Conservation (phyloP, 441 rosid genomes). For the Corymbia calophylla region DNA sequence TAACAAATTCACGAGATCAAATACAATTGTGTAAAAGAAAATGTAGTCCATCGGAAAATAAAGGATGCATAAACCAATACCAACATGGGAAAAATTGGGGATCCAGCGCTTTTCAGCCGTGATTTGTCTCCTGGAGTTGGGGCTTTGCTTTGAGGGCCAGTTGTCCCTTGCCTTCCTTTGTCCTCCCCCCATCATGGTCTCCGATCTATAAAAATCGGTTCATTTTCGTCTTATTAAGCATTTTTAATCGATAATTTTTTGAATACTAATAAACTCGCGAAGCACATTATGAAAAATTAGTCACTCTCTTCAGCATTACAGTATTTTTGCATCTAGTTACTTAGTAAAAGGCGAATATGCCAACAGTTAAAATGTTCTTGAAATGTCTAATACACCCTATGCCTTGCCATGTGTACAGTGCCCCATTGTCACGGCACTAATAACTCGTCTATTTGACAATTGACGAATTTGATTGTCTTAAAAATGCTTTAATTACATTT, state of each 20-base stretch:
- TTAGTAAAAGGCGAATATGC: too few species aligned
- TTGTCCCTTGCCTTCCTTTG: not conserved
- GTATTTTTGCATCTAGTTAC: not conserved
- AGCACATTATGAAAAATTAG: not conserved
- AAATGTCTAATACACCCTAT: too few species aligned
- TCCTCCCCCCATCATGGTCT: not conserved
- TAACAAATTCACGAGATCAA: too few species aligned
- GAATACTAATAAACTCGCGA: rapidly evolving
- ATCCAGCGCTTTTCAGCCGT: not conserved
- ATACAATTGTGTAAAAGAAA: too few species aligned
- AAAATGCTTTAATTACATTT: too few species aligned
- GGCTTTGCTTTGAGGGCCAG: not conserved
- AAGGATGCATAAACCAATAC: too few species aligned
- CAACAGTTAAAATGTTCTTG: too few species aligned
- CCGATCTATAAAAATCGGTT: not conserved
- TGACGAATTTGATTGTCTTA: too few species aligned
- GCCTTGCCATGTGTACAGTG: too few species aligned
- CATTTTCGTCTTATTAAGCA: not conserved
- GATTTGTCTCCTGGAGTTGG: not conserved
- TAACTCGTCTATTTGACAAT: too few species aligned
- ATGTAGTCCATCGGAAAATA: too few species aligned
- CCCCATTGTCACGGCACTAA: too few species aligned
- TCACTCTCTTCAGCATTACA: not conserved
- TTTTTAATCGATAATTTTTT: not conserved
- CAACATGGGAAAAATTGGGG: not conserved